Base-by-base conservation (phyloP, 1,139 yeast species). In the Blastobotrys proliferans region DNA sequence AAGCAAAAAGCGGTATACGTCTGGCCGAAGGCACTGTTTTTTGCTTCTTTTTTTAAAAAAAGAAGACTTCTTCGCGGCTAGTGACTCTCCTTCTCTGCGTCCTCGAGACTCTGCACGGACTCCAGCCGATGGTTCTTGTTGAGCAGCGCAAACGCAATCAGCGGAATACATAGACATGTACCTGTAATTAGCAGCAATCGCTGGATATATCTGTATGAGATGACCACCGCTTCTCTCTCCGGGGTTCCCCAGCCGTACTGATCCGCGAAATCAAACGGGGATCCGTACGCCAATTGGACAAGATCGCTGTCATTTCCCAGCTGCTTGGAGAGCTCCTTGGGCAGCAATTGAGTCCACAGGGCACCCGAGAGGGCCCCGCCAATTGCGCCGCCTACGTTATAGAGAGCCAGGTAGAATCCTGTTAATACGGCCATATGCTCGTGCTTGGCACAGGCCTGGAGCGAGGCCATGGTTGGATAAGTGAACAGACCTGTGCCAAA, bases 401-500 rank as follows among this genome's bases (percentile, higher is more conserved):
- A 63, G 54, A 67, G 61, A 25, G 75, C 57, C 10, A 62, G 49
- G 43, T 71, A 62, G 20, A 73, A 50, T 1, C 76, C 64, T 40
- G 74, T 72, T 25, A 68, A 65, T 29, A 69, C 57, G 4, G 73
- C 72, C 59, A 72, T 56, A 53, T 71, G 72, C 46, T 68, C 73
- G 54, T 73, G 79, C 30, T 74, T 73, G 22, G 82, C 76, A 43
- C 74, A 72, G 1, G 84, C 64, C 53, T 79, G 80, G 47, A 81
- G 73, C 11, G 84, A 76, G 3, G 78, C 82, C 53, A 76, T 82
- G n/a, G 79, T 72, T 20, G 84, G 76, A 57, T 79, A 80, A 14
- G 84, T 77, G 66, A 79, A 79, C 60, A 81, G 70, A 8, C 85
- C 83, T 37, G 84, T 82, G 52, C 86, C 86, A 41, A 83, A 67